Percentiles rank a stretch among this genome's conserved stretches.
phyloP scores from a whole-genome alignment of 2,329 filamentous ascomycete species.

The Nannizzia gypsea region DNA sequence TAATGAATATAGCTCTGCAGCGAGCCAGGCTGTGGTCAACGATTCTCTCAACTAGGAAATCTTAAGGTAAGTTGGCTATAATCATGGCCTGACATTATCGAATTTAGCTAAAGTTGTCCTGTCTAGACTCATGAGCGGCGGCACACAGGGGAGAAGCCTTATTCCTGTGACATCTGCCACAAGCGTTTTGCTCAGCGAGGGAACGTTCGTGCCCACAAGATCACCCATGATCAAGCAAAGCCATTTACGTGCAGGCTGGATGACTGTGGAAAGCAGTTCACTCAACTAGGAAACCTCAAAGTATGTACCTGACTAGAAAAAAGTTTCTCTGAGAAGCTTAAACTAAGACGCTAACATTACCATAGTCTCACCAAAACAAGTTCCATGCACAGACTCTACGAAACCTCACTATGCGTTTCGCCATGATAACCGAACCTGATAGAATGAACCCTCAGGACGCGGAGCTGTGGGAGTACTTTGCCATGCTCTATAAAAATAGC shows the following conservation, averaged over 20 bases:
- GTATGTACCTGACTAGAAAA: constrained; percentile 32
- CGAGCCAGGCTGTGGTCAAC: constrained; percentile 59
- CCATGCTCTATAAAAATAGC: constrained; percentile 84
- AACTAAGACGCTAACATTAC: constrained; percentile 7
- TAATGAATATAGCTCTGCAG: constrained; percentile 42
- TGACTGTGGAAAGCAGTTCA: constrained; percentile 76
- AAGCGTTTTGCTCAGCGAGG: constrained; percentile 77
- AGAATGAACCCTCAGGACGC: constrained; percentile 56
- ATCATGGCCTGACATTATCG: not conserved
- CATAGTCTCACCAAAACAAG: constrained; percentile 79
- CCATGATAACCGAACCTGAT: constrained; percentile 49
- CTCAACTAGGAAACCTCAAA: constrained; percentile 85
- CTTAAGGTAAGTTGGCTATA: constrained; percentile 52
- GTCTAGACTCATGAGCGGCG: constrained; percentile 68
- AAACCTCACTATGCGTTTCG: constrained; percentile 59
- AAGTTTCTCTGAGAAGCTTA: not conserved
- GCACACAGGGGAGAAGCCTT: constrained; percentile 80
- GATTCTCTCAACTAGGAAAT: constrained; percentile 84
- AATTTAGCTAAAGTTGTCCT: constrained; percentile 3
- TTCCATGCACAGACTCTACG: constrained; percentile 70
- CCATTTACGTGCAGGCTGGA: constrained; percentile 73
- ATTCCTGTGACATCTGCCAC: constrained; percentile 64
- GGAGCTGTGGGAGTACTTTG: constrained; percentile 74
- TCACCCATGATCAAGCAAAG: constrained; percentile 65
- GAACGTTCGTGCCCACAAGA: constrained; percentile 72